These are phyloP conservation scores for Ogataea nitratoaversa DNA, from an alignment of 805 yeast species.

Conservation along the genomic window DNA sequence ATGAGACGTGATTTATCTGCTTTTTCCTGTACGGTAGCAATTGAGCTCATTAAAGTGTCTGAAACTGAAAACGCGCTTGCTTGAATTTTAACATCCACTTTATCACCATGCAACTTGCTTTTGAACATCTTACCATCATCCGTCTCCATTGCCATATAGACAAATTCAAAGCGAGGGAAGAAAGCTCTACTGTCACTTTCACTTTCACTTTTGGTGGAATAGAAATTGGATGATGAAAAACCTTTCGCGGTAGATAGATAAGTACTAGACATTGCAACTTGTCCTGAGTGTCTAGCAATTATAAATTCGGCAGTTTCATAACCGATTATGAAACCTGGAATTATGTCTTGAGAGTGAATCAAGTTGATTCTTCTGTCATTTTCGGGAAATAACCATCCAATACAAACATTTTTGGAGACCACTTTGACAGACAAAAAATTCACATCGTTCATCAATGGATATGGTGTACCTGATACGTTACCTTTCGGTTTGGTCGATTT, in stretches of 20 bases:
- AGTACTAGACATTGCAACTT: slow-evolving; percentile 63
- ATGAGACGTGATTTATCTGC: slow-evolving; percentile 6
- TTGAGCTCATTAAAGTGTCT: slow-evolving; percentile 49
- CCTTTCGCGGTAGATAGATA: slow-evolving; percentile 73
- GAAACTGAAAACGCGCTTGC: slow-evolving; percentile 51
- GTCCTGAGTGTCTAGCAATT: slow-evolving; percentile 58
- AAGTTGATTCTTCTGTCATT: slow-evolving; percentile 26
- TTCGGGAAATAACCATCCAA: slow-evolving; percentile 74
- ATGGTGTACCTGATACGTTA: slow-evolving; percentile 4
- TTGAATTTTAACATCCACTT: slow-evolving; percentile 59
- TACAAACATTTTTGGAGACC: slow-evolving; percentile 59
- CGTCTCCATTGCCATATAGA: slow-evolving; percentile 29
- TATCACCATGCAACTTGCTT: slow-evolving; percentile 60
- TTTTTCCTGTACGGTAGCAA: slow-evolving; percentile 30
- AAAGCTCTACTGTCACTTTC: slow-evolving; percentile 56
- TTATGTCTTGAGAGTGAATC: not conserved
- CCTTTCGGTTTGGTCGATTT: not conserved
- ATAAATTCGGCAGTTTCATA: slow-evolving; percentile 69
- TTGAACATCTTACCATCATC: slow-evolving; percentile 35
- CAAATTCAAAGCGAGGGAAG: slow-evolving; percentile 63
- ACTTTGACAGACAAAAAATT: slow-evolving; percentile 52
- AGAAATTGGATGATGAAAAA: slow-evolving; percentile 41
- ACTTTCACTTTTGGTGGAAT: slow-evolving; percentile 40
- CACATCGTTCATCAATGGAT: slow-evolving; percentile 19
- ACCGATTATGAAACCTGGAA: slow-evolving; percentile 76